A percentile compares a stretch with the other conserved stretches of the same genome.
phyloP scores from a whole-genome alignment of 2,329 filamentous ascomycete species.

The Hymenoscyphus scutula region DNA sequence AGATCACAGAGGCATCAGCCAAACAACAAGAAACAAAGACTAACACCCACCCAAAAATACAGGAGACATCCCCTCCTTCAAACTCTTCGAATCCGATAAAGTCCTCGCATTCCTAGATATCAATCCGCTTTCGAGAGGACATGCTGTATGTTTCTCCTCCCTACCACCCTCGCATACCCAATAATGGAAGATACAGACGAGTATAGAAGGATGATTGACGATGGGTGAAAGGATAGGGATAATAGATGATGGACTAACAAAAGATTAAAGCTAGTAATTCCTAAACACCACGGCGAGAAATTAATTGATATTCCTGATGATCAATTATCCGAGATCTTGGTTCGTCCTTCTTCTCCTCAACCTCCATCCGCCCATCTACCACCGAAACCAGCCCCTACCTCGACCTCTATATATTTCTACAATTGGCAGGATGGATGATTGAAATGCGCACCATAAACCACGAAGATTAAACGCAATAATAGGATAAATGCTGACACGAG shows the following conservation, averaged over 20 bases:
- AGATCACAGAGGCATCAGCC: too few species aligned
- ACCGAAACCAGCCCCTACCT: neutral
- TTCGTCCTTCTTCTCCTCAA: constrained; percentile 40
- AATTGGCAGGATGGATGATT: too few species aligned
- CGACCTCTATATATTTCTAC: neutral
- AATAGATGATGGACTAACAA: neutral
- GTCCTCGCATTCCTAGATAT: constrained; percentile 96
- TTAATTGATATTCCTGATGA: constrained; percentile 92
- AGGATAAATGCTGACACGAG: neutral
- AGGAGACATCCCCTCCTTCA: constrained; percentile 96
- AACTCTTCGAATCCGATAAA: constrained; percentile 93
- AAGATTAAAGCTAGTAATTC: constrained; percentile 74
- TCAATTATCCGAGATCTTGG: constrained; percentile 75
- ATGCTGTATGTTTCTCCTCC: constrained; percentile 63
- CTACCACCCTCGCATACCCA: too few species aligned
- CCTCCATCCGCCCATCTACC: neutral
- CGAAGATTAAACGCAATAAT: too few species aligned
- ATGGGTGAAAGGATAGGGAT: neutral
- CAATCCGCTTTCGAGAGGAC: constrained; percentile 80
- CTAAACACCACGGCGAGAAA: constrained; percentile 91
- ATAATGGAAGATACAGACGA: too few species aligned
- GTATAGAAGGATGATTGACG: too few species aligned
- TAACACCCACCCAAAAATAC: constrained; percentile 17
- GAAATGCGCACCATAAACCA: too few species aligned
- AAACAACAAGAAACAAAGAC: too few species aligned